phyloP scores from a whole-genome alignment of 228 moss, liverwort and hornwort genomes.

The Sphagnum fallax region DNA sequence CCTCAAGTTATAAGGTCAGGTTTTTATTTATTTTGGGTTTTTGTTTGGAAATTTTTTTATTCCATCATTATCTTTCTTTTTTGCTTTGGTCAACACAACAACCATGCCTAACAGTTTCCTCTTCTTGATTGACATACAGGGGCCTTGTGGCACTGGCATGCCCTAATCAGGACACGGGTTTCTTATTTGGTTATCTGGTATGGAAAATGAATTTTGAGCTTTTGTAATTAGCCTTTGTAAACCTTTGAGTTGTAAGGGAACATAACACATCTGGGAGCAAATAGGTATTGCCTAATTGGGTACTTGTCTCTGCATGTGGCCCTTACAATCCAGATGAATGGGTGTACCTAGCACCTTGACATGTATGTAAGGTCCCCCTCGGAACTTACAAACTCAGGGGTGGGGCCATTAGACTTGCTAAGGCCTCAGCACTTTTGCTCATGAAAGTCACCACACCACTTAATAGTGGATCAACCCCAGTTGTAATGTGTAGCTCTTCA shows the following conservation, averaged over 20 bases:
- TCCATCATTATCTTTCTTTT: no score
- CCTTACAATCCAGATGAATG: background rate
- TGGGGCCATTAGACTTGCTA: no score
- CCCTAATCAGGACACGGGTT: constrained; percentile 84
- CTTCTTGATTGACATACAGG: constrained; percentile 24
- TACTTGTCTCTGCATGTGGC: background rate
- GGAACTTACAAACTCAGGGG: background rate
- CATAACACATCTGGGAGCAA: background rate
- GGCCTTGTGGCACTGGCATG: constrained; percentile 82
- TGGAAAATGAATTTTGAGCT: constrained; percentile 2
- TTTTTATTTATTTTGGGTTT: background rate
- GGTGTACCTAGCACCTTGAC: background rate
- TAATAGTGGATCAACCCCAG: no score
- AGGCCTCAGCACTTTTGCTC: no score
- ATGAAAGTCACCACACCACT: no score
- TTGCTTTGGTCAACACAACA: no score
- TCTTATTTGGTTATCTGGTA: constrained; percentile 93
- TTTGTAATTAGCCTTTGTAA: background rate
- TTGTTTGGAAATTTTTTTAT: background rate
- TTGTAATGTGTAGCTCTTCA: no score
- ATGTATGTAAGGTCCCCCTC: background rate
- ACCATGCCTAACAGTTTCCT: no score
- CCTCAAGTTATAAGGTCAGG: constrained; percentile 83
- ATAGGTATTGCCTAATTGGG: background rate
- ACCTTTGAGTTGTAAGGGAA: background rate